Evolutionary conservation across 2,329 filamentous ascomycete genomes (phyloP).

Genomic region (Hypoxylon sp.): DNA sequence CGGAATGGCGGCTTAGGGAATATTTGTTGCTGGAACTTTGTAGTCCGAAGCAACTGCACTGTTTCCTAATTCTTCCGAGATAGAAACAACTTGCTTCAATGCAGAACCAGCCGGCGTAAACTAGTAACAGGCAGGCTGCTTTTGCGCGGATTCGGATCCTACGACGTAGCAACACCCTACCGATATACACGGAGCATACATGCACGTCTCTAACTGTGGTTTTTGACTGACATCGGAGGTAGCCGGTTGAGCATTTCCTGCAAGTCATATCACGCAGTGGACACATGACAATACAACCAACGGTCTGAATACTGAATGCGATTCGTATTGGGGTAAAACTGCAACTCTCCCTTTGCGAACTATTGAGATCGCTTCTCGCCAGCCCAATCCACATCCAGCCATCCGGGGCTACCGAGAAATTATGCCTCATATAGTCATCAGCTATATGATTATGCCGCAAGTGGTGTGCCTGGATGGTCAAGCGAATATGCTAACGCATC

Average conservation of each 20-base stretch:
- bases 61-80: too few relatives aligned
- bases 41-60: too few relatives aligned
- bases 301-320: conserved; percentile 17
- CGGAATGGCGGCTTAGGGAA: too few relatives aligned
- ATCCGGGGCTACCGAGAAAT: conserved; percentile 9
- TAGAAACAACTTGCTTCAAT: background rate
- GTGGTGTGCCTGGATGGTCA: background rate
- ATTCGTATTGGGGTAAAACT: conserved; percentile 18
- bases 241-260: background rate
- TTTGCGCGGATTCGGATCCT: background rate
- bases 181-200: background rate
- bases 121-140: background rate
- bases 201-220: background rate
- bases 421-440: conserved; percentile 10
- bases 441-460: conserved; percentile 1
- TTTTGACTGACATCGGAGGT: background rate
- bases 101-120: background rate
- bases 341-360: background rate
- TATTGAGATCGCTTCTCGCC: conserved; percentile 1
- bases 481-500: conserved; percentile 4
- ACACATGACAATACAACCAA: background rate
- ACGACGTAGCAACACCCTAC: background rate
- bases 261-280: background rate
- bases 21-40: too few relatives aligned
- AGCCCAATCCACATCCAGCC: conserved; percentile 12